Evolutionary conservation across 2,329 filamentous ascomycete genomes (phyloP).

Genomic region (Colletotrichum gigasporum): DNA sequence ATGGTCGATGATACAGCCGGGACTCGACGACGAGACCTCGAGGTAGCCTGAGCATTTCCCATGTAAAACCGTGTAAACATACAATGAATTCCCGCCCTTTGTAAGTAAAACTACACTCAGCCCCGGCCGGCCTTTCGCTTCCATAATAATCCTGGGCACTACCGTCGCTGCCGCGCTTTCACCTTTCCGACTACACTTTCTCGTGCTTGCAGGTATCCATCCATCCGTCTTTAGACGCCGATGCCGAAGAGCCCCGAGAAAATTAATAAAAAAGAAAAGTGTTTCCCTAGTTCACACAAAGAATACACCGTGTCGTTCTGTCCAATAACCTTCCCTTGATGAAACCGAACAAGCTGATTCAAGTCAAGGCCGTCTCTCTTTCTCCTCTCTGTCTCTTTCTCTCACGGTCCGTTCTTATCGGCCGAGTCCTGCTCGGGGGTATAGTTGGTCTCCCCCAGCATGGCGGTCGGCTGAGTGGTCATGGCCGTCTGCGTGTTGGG

Average conservation of each 20-base stretch:
- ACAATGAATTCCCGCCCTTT: not conserved
- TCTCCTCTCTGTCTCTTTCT: constrained; percentile 22
- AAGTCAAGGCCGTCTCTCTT: constrained; percentile 2
- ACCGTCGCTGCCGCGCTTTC: not conserved
- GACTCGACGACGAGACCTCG: too few species aligned
- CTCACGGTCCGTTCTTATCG: constrained; percentile 42
- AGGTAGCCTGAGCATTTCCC: too few species aligned
- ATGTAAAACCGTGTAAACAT: constrained; percentile 6
- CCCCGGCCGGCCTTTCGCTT: not conserved
- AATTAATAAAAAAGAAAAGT: not conserved
- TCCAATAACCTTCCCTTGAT: not conserved
- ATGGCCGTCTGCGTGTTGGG: constrained; percentile 66
- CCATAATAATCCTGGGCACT: not conserved
- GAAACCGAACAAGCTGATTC: not conserved
- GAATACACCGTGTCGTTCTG: constrained; percentile 18
- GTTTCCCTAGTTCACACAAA: constrained; percentile 5
- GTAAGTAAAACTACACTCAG: constrained; percentile 15
- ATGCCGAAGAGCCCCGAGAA: constrained; percentile 11
- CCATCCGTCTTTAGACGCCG: constrained; percentile 31
- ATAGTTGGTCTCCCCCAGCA: constrained; percentile 77
- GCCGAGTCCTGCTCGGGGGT: constrained; percentile 67
- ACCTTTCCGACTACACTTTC: not conserved
- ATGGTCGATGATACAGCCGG: not conserved
- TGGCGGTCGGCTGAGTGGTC: constrained; percentile 61
- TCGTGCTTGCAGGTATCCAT: constrained; percentile 27